A percentile compares a stretch with the other conserved stretches of the same genome.
These are phyloP conservation scores for Aspergillus neoniger DNA, from an alignment of 2,329 filamentous ascomycete species.

Conservation along the genomic window DNA sequence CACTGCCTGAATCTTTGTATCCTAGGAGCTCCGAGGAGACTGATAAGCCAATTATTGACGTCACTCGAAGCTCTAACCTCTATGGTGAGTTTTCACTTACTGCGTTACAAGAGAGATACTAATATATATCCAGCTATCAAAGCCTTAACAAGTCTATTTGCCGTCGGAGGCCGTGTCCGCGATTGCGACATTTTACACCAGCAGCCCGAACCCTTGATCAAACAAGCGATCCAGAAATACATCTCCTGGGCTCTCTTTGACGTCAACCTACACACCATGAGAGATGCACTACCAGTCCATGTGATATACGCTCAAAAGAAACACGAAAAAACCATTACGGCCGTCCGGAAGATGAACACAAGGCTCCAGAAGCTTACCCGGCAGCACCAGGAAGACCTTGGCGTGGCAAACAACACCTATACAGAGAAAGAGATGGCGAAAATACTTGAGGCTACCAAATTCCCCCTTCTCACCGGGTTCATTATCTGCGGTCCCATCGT, in stretches of 20 bases:
- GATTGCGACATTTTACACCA: conserved; percentile 49
- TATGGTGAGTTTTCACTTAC: conserved; percentile 38
- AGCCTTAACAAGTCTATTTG: conserved; percentile 53
- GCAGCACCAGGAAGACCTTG: conserved; percentile 42
- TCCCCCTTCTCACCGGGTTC: conserved; percentile 57
- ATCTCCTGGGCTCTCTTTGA: conserved; percentile 58
- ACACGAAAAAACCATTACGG: conserved; percentile 41
- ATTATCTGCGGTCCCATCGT: conserved; percentile 56
- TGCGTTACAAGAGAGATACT: background rate
- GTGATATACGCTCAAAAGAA: conserved; percentile 45
- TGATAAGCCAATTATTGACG: conserved; percentile 50
- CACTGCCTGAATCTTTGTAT: conserved; percentile 57
- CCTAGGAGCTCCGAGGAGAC: conserved; percentile 33
- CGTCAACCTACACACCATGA: conserved; percentile 41
- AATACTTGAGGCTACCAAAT: background rate
- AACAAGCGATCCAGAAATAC: conserved; percentile 49
- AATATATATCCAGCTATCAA: conserved; percentile 45
- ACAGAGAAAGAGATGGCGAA: background rate
- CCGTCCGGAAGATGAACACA: conserved; percentile 46
- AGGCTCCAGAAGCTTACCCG: conserved; percentile 48
- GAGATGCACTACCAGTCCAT: conserved; percentile 48
- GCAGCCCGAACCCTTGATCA: conserved; percentile 40
- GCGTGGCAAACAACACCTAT: background rate
- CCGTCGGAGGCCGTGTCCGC: conserved; percentile 54
- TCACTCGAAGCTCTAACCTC: conserved; percentile 46